Evolutionary conservation across 148 eudicot genomes (phyloP).

Genomic region (Amaranthus palmeri): DNA sequence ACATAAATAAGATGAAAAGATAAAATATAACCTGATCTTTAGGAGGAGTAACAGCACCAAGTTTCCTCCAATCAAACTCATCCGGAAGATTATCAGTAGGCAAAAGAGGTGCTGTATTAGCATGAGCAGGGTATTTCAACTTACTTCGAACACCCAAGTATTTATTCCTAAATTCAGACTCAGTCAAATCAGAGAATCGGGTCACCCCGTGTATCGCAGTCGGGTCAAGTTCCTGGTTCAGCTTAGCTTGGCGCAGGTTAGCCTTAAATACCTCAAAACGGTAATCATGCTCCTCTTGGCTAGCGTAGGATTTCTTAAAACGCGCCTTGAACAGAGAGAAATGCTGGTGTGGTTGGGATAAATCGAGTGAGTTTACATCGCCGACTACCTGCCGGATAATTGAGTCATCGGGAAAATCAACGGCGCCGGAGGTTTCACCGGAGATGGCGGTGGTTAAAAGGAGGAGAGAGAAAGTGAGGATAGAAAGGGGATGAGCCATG

Average conservation of each 20-base stretch:
- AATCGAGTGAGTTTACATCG: constrained; percentile 8
- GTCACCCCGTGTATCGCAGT: constrained; percentile 62
- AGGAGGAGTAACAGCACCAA: constrained; percentile 54
- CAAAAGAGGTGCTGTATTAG: constrained; percentile 43
- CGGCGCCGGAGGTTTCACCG: constrained; percentile 4
- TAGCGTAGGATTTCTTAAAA: constrained; percentile 42
- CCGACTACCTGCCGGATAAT: constrained; percentile 47
- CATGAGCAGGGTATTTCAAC: constrained; percentile 44
- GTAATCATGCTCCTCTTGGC: constrained; percentile 53
- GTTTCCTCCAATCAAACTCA: constrained; percentile 59
- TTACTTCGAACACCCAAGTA: constrained; percentile 37
- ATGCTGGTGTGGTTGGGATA: constrained; percentile 42
- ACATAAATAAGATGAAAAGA: background rate
- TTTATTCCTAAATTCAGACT: constrained; percentile 37
- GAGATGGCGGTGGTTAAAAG: constrained; percentile 17
- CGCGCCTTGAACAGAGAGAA: constrained; percentile 49
- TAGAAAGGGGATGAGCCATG: constrained; percentile 31
- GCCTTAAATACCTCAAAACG: constrained; percentile 50
- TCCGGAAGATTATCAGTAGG: constrained; percentile 43
- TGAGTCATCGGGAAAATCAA: constrained; percentile 16
- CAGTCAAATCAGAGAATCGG: constrained; percentile 53
- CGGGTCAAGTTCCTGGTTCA: constrained; percentile 53
- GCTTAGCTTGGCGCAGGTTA: constrained; percentile 49
- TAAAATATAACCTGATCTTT: constrained; percentile 28
- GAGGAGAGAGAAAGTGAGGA: constrained; percentile 37